Percentiles rank a stretch among this genome's conserved stretches.
Conservation (phyloP, 257 asterid genomes). For the Solanum neorickii region DNA sequence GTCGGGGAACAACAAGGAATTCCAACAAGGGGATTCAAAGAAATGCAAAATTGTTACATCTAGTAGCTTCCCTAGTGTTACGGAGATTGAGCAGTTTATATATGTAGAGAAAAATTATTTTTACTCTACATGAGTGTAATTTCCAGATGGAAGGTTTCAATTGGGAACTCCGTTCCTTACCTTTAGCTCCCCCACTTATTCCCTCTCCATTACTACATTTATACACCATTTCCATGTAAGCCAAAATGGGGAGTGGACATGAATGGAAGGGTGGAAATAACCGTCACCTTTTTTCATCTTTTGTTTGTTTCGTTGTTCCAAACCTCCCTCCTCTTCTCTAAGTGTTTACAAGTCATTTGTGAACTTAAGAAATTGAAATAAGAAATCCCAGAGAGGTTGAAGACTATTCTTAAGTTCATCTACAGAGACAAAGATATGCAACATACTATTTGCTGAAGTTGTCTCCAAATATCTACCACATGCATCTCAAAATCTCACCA, state of each 20-base stretch:
- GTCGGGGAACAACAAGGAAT: neutral
- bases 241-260: neutral
- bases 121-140: neutral
- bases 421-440: neutral
- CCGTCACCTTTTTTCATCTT: neutral
- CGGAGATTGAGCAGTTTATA: neutral
- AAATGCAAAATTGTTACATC: neutral
- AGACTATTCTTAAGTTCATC: neutral
- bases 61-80: neutral
- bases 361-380: neutral
- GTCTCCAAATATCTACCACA: neutral
- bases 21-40: neutral
- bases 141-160: neutral
- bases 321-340: neutral
- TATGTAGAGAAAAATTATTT: neutral
- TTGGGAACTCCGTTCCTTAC: neutral
- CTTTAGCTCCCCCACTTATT: neutral
- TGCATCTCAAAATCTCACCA: neutral
- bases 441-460: neutral
- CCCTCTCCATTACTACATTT: neutral
- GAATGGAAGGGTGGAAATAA: neutral
- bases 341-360: neutral
- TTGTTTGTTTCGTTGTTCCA: neutral
- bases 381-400: neutral
- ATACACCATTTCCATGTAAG: neutral